Conservation (phyloP, 2,329 filamentous ascomycete species). For the Diaporthe citriasiana region DNA sequence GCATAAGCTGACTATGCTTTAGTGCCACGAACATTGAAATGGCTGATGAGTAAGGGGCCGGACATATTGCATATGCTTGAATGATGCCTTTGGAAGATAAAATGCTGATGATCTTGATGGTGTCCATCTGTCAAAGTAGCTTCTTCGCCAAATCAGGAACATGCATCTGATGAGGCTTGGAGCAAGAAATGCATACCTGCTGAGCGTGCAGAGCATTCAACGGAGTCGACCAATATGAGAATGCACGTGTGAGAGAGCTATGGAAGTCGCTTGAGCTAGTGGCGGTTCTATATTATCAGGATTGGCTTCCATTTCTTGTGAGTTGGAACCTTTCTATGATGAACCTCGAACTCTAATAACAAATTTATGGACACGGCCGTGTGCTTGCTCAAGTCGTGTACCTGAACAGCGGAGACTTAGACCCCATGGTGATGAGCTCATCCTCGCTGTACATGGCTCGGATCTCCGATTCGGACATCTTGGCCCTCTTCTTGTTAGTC, state of each 20-base stretch:
- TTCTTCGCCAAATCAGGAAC: too few relatives aligned
- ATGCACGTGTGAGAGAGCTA: neutral
- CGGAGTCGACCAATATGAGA: too few relatives aligned
- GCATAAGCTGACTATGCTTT: constrained; percentile 11
- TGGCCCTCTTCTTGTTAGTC: constrained; percentile 48
- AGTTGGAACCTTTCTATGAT: neutral
- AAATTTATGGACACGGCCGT: too few relatives aligned
- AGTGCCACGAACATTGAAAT: neutral
- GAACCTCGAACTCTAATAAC: neutral
- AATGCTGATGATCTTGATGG: too few relatives aligned
- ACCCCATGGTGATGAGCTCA: constrained; percentile 56
- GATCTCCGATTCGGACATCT: constrained; percentile 45
- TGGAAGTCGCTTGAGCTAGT: too few relatives aligned
- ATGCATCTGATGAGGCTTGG: neutral
- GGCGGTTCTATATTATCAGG: neutral
- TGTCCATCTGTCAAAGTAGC: too few relatives aligned
- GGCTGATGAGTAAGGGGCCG: neutral
- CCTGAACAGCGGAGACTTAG: constrained; percentile 57
- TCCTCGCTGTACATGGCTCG: constrained; percentile 54
- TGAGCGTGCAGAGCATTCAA: neutral
- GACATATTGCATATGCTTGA: neutral
- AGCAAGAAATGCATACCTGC: neutral
- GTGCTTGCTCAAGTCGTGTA: constrained; percentile 46
- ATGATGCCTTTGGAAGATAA: neutral
- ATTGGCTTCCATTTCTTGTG: neutral